Base-by-base conservation (phyloP, 164 flowering plant species). In the Vitis cinerea region DNA sequence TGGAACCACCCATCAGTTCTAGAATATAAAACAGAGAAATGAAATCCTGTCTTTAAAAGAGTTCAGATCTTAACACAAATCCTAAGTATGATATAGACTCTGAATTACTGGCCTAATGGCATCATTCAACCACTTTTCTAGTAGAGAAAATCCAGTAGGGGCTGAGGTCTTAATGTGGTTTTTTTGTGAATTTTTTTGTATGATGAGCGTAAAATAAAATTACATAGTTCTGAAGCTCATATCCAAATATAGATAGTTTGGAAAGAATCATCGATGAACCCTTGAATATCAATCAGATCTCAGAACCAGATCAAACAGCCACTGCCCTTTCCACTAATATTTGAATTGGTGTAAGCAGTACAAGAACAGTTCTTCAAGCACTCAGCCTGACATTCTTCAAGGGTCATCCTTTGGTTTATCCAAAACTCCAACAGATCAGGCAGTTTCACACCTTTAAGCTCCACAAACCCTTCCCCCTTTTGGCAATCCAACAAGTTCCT, bases 311-410 rank as follows among this genome's bases (percentile, higher is more conserved):
- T 14, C 6, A 79, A 51, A 30, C 82, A 79, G 7, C 9, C 68
- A 16, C 59, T 49, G 15, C 73, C 68, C 47, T 51, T 51, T 0
- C 66, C 67, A 27, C 4, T 8, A 49, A 65, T 50, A 13, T 64
- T 30, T 0, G 61, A 3, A 1, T 10, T 17, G 9, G 74, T 30
- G 59, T 72, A 75, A 15, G 79, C 78, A 3, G 57, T 59, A 37
- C 82, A 79, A 3, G 74, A 55, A 10, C 82, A 79, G 13, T 75
- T 66, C 54, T 52, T 69, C 66, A 65, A 29, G 30, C 78, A 75
- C 15, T 29, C 54, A 16, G n/a, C 50, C 49, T 54, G 59, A 50
- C 78, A 78, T 13, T 69, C 76, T 5, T 65, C 23, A 19, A 10
- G 47, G 13, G 49, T 62, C 67, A 60, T 15, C 16, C 19, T 51